phyloP scores from a whole-genome alignment of 805 yeast species.

The Barnettozyma sp. region DNA sequence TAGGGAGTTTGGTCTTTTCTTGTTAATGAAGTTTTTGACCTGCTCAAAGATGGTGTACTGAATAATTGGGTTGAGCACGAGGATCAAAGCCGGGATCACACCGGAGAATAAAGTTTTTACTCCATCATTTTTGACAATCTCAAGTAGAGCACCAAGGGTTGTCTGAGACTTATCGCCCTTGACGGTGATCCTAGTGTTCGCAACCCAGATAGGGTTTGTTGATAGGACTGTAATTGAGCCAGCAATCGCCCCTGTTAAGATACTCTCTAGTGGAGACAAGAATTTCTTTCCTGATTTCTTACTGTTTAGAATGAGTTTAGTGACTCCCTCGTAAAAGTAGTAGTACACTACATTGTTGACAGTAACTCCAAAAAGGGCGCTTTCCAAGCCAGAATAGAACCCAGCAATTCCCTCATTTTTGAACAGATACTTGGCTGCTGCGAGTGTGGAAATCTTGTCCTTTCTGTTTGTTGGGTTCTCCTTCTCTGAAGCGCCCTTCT shows the following conservation, averaged over 20 bases:
- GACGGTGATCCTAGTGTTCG: slow-evolving; percentile 85
- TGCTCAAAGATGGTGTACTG: slow-evolving; percentile 92
- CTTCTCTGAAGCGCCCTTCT: slow-evolving; percentile 4
- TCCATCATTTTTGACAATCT: slow-evolving; percentile 69
- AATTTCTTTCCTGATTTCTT: slow-evolving; percentile 16
- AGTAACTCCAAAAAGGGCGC: slow-evolving; percentile 81
- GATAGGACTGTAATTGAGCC: slow-evolving; percentile 78
- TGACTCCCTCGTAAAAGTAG: slow-evolving; percentile 77
- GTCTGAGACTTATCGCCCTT: slow-evolving; percentile 26
- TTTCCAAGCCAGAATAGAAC: slow-evolving; percentile 78
- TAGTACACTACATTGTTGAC: slow-evolving; percentile 85
- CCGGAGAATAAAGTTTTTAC: slow-evolving; percentile 71
- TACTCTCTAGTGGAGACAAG: slow-evolving; percentile 21
- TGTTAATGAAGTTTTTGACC: slow-evolving; percentile 57
- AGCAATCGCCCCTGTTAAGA: slow-evolving; percentile 58
- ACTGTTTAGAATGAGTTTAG: slow-evolving; percentile 35
- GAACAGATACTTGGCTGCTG: slow-evolving; percentile 42
- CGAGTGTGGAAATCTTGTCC: slow-evolving; percentile 22
- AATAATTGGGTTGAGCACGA: slow-evolving; percentile 83
- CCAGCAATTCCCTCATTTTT: slow-evolving; percentile 58
- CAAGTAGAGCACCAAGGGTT: slow-evolving; percentile 50
- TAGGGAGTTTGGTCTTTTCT: slow-evolving; percentile 40
- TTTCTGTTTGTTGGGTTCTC: slow-evolving; percentile 14
- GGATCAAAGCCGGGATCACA: slow-evolving; percentile 75
- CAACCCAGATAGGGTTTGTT: slow-evolving; percentile 93